These are phyloP conservation scores for Scedosporium dehoogii DNA, from an alignment of 2,329 filamentous ascomycete species.

Conservation along the genomic window DNA sequence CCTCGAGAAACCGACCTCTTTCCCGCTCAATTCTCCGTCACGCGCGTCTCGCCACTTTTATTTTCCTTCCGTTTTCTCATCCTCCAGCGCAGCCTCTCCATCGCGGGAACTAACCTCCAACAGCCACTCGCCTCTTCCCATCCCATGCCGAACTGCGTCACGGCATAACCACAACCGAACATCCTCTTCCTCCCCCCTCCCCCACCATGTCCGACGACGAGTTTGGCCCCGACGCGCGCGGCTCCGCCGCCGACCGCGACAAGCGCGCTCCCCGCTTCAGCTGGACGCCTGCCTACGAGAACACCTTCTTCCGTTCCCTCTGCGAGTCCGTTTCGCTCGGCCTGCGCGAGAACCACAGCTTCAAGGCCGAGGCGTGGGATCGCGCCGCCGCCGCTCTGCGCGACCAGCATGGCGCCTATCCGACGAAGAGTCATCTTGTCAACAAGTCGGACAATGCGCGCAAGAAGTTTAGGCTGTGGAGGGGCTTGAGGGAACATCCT, in stretches of 20 bases:
- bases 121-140: too few relatives aligned
- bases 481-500: slow-evolving; percentile 46
- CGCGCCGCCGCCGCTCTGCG: slow-evolving; percentile 43
- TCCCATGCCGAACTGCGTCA: not conserved
- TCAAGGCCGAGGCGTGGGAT: slow-evolving; percentile 53
- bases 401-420: slow-evolving; percentile 44
- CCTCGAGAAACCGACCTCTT: not conserved
- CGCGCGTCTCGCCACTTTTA: not conserved
- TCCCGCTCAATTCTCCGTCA: not conserved
- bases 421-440: slow-evolving; percentile 51
- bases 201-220: slow-evolving; percentile 5
- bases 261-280: slow-evolving; percentile 43
- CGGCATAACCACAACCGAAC: not conserved
- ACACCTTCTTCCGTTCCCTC: slow-evolving; percentile 50
- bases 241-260: slow-evolving; percentile 2
- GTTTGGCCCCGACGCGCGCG: not conserved
- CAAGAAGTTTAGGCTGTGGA: slow-evolving; percentile 53
- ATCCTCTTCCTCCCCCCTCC: not conserved
- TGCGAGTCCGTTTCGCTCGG: slow-evolving; percentile 49
- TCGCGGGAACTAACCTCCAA: not conserved
- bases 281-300: slow-evolving; percentile 49
- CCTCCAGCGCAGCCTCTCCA: not conserved
- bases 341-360: slow-evolving; percentile 47
- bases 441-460: slow-evolving; percentile 56
- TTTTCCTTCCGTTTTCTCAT: not conserved